phyloP scores from a whole-genome alignment of 2,329 filamentous ascomycete species.

The Aureobasidium zeae region DNA sequence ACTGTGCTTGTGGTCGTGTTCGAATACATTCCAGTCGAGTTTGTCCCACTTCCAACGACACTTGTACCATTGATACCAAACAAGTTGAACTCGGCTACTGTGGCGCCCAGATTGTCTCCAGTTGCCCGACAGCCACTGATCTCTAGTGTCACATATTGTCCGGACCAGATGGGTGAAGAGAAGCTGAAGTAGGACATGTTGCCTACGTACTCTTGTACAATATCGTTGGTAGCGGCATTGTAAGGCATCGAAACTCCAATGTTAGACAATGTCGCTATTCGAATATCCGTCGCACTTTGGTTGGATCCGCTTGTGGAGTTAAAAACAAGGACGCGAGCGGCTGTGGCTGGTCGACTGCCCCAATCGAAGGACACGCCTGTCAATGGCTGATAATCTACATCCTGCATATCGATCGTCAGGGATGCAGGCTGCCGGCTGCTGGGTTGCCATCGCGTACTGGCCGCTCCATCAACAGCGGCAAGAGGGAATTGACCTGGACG shows the following conservation, averaged over 20 bases:
- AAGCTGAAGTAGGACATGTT: constrained; percentile 40
- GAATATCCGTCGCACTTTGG: constrained; percentile 19
- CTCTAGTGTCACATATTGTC: constrained; percentile 38
- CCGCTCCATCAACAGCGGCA: constrained; percentile 56
- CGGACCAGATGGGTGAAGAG: constrained; percentile 32
- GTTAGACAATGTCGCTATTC: constrained; percentile 19
- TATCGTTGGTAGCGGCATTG: constrained; percentile 27
- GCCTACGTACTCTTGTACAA: constrained; percentile 33
- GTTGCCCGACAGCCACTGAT: constrained; percentile 39
- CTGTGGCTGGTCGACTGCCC: constrained; percentile 46
- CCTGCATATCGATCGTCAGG: constrained; percentile 46
- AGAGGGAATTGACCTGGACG: constrained; percentile 61
- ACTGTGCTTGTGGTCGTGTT: constrained; percentile 1
- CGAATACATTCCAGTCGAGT: neutral
- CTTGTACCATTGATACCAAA: constrained; percentile 10
- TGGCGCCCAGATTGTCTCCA: constrained; percentile 36
- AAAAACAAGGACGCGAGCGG: constrained; percentile 47
- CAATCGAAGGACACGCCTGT: constrained; percentile 50
- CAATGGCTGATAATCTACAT: constrained; percentile 33
- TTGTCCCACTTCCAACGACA: constrained; percentile 6
- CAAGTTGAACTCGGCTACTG: constrained; percentile 41
- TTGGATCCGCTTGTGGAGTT: constrained; percentile 35
- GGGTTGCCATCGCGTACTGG: constrained; percentile 60
- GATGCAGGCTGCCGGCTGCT: constrained; percentile 42
- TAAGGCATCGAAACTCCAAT: constrained; percentile 37